Evolutionary conservation across 1,139 yeast genomes (phyloP).

Genomic region (Geotrichum aggregatum): DNA sequence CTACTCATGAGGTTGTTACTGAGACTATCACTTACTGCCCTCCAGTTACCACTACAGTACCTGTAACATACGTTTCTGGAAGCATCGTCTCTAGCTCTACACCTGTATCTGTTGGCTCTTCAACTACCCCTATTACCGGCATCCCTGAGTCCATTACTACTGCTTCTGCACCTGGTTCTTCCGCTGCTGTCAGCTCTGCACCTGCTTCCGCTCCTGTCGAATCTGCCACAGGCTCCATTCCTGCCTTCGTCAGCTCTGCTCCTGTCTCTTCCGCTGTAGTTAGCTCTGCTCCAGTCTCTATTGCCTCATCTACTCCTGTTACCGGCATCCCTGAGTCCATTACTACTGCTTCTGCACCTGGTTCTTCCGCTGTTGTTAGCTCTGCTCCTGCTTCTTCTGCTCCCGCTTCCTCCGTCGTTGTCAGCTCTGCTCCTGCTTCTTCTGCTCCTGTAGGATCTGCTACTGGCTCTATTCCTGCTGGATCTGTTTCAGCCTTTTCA

Average conservation of each 20-base stretch:
- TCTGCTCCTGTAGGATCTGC: no score
- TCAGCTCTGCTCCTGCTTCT: no score
- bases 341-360: background rate
- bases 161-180: background rate
- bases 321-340: no score
- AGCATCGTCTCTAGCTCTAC: background rate
- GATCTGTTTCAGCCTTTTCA: no score
- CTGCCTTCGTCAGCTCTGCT: no score
- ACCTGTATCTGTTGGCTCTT: background rate
- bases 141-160: background rate
- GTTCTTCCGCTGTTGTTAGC: background rate
- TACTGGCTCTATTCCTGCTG: no score
- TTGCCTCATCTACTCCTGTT: background rate
- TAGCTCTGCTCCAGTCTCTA: background rate
- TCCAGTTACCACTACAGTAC: conserved; percentile 3
- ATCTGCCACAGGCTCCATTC: no score
- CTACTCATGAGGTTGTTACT: background rate
- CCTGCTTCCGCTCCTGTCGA: background rate
- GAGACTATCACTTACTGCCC: conserved; percentile 8
- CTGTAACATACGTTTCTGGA: background rate
- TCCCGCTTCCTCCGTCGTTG: no score
- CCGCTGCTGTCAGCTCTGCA: no score
- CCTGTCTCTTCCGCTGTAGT: background rate
- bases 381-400: no score
- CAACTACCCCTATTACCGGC: background rate